phyloP scores from a whole-genome alignment of 129 eudicot genomes.

The Dittrichia graveolens region DNA sequence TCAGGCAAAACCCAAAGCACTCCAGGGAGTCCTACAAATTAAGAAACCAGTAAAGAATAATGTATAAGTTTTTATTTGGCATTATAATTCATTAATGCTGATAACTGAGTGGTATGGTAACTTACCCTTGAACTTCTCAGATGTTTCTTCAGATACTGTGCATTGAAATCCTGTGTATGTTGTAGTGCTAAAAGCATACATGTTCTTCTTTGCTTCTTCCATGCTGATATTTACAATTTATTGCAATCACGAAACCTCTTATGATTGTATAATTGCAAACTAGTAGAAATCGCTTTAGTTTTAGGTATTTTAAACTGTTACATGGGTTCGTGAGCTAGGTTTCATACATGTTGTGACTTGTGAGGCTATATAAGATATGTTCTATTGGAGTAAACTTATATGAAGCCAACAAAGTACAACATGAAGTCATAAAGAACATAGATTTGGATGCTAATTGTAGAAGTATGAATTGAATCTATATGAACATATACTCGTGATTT shows the following conservation, averaged over 20 bases:
- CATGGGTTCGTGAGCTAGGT: no score
- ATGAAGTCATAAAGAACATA: no score
- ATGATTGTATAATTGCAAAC: neutral
- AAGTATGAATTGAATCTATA: no score
- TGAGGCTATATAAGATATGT: neutral
- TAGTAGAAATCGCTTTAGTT: neutral
- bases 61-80: neutral
- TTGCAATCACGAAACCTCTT: neutral
- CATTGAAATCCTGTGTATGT: slow-evolving; percentile 97
- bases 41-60: slow-evolving; percentile 1
- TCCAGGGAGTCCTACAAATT: slow-evolving; percentile 90
- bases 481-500: no score
- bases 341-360: no score
- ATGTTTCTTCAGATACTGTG: slow-evolving; percentile 92
- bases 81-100: neutral
- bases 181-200: slow-evolving; percentile 98
- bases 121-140: slow-evolving; percentile 90
- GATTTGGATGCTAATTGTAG: no score
- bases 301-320: neutral
- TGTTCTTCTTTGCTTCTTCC: slow-evolving; percentile 99
- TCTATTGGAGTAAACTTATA: neutral
- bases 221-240: slow-evolving; percentile 43
- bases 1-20: slow-evolving; percentile 98
- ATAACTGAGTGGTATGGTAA: neutral
- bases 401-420: no score